Evolutionary conservation across 495 filamentous ascomycete species (phyloP), one percentile per base, ranked within the genome.

Genomic region (Talaromyces trachyspermus): DNA sequence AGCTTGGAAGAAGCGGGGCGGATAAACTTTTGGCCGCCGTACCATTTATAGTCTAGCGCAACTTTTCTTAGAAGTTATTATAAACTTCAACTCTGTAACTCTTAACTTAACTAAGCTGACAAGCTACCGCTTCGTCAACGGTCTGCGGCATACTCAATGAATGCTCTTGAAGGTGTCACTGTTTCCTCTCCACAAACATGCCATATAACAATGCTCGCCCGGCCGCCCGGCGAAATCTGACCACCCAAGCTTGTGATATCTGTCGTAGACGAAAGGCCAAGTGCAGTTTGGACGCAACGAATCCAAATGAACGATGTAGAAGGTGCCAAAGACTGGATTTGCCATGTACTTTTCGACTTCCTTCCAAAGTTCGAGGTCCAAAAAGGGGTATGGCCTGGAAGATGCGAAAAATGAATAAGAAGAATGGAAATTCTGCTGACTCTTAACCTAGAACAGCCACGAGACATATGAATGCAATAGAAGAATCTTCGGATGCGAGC

Each of bases 211-310:
- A 35, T 35, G 30, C 30, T 15, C 1, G n/a, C 5, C 30, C 30
- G 17, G 30, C 30, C 1, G n/a, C 17, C 11, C 11, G 30, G 30
- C n/a, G 30, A 35, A 36, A 49, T 18, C 19, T 53, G 14, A 38
- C 51, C 6, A 49, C 39, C 2, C 46, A 53, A 10, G 51, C 47
- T 15, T 54, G 49, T 43, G 56, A 56, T 29, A 54, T 43, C 8
- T 59, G 56, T 22, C 45, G 56, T 0, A 54, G 50, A 36, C 45
- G 56, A 14, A 56, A 56, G 24, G 53, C 50, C 7, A 59, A 59
- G 49, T 59, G 53, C 43, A 43, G 44, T 23, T 27, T 39, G 30
- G 30, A 35, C 30, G 30, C 30, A 35, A 15, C n/a, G 11, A 35
- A 15, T 2, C 24, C 46, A 20, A 18, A 42, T 40, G 11, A 45